phyloP scores from a whole-genome alignment of 441 rosid species.

The Euphorbia corollata region DNA sequence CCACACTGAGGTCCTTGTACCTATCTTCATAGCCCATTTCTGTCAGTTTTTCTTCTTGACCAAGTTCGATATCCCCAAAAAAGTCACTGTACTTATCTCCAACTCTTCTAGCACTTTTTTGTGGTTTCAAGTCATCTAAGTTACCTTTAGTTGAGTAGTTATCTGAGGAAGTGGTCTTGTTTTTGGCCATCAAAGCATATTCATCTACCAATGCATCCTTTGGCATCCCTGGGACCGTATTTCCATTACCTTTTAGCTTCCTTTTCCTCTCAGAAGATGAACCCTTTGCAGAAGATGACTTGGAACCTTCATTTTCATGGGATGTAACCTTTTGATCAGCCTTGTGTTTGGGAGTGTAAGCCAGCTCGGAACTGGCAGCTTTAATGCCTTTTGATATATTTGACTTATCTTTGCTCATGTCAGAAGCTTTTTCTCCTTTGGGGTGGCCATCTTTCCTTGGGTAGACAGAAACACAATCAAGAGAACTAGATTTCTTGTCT shows the following conservation, averaged over 20 bases:
- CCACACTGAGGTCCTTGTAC: slow-evolving; percentile 32
- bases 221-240: slow-evolving; percentile 27
- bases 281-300: slow-evolving; percentile 38
- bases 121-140: slow-evolving; percentile 36
- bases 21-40: slow-evolving; percentile 30
- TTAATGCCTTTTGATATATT: slow-evolving; percentile 35
- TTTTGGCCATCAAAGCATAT: slow-evolving; percentile 40
- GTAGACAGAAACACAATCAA: slow-evolving; percentile 32
- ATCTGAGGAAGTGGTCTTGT: slow-evolving; percentile 32
- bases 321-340: slow-evolving; percentile 31
- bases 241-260: slow-evolving; percentile 45
- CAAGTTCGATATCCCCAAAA: slow-evolving; percentile 71
- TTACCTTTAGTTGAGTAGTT: slow-evolving; percentile 38
- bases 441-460: slow-evolving; percentile 40
- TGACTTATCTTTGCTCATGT: slow-evolving; percentile 33
- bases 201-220: slow-evolving; percentile 39
- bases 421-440: slow-evolving; percentile 38
- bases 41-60: slow-evolving; percentile 45
- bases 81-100: slow-evolving; percentile 64
- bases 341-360: slow-evolving; percentile 39
- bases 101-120: slow-evolving; percentile 38
- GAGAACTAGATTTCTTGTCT: slow-evolving; percentile 40
- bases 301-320: slow-evolving; percentile 32
- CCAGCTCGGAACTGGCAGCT: slow-evolving; percentile 33
- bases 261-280: slow-evolving; percentile 42